Evolutionary conservation across 1,139 yeast genomes (phyloP), one percentile per base, ranked within the genome.

Genomic region (Arxiozyma slooffiae): DNA sequence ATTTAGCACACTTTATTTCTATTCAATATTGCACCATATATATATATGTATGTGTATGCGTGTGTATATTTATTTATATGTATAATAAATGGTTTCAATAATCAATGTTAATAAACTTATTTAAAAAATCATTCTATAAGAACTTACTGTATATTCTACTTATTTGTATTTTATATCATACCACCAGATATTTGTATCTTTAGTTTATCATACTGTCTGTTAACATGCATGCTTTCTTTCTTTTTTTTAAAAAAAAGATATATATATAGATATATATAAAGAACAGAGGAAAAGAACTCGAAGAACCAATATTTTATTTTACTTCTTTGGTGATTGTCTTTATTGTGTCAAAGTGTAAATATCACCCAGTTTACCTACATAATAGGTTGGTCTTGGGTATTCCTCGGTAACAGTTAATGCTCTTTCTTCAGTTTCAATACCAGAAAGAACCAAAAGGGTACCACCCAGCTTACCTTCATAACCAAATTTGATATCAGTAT

Each of bases 401-500:
- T 59, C 64, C 7, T 73, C 71, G 16, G 76, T 74, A 7, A 69
- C 66, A 14, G 67, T 69, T 50, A 72, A 58, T 1, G 83, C 81
- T 41, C 75, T 73, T 38, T 75, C 77, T 60, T 82, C 94, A 1
- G 82, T 80, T 63, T 89, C 96, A 53, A 92, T 89, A 53, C 98
- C 98, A 1, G 95, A 85, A 52, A 92, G 76, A 4, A 92, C 97
- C 61, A 92, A 74, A 54, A 94, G 69, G 1, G 97, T 90, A 20
- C 79, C 79, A 18, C 79, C 79, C 47, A 94, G 75, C 0, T 94
- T 94, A 47, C 96, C 96, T 53, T 82, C 82, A 52, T 79, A 75
- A 42, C 98, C 98, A 68, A 92, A 92, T 61, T 78, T 79, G 81
- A 92, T 92, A 62, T 92, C 99, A 1, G 99, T 92, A 66, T 92